Conservation (phyloP, 163 green algal genomes). For the Chlamydomonas reinhardtii region DNA sequence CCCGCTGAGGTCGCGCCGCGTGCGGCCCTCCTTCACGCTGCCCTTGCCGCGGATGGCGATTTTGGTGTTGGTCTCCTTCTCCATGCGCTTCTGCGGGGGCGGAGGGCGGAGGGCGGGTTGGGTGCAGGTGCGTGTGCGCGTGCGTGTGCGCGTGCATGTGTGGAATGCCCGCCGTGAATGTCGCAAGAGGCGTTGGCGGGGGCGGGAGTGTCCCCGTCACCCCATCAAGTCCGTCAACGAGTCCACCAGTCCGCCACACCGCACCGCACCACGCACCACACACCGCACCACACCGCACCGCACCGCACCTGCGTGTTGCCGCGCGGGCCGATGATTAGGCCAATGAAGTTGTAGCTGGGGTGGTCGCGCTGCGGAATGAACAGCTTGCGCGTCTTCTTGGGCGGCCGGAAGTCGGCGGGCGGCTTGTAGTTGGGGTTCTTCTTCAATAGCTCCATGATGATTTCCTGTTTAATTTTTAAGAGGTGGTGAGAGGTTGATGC, state of each 20-base stretch:
- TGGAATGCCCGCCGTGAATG: too few species aligned
- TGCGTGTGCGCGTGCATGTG: too few species aligned
- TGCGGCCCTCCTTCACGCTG: constrained; percentile 57
- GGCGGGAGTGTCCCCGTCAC: too few species aligned
- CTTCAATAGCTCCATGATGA: constrained; percentile 94
- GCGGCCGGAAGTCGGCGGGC: constrained; percentile 84
- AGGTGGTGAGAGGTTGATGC: background rate
- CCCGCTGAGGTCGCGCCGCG: constrained; percentile 60
- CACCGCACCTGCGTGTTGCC: constrained; percentile 90
- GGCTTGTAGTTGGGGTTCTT: constrained; percentile 87
- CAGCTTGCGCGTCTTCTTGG: constrained; percentile 87
- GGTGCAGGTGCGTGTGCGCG: too few species aligned
- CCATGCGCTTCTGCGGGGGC: constrained; percentile 87
- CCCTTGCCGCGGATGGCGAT: constrained; percentile 90
- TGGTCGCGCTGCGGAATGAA: constrained; percentile 92
- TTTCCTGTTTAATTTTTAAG: constrained; percentile 21
- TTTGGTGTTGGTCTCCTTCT: constrained; percentile 95
- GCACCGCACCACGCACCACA: too few species aligned
- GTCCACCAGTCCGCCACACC: too few species aligned
- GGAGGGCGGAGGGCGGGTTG: too few species aligned
- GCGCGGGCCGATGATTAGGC: constrained; percentile 97
- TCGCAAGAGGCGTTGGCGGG: too few species aligned
- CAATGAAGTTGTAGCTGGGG: constrained; percentile 97
- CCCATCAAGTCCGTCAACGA: too few species aligned
- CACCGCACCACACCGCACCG: too few species aligned